A percentile compares a stretch with the other conserved stretches of the same genome.
Evolutionary conservation across 345 rosid genomes (phyloP).

Genomic region (Salix koriyanagi): DNA sequence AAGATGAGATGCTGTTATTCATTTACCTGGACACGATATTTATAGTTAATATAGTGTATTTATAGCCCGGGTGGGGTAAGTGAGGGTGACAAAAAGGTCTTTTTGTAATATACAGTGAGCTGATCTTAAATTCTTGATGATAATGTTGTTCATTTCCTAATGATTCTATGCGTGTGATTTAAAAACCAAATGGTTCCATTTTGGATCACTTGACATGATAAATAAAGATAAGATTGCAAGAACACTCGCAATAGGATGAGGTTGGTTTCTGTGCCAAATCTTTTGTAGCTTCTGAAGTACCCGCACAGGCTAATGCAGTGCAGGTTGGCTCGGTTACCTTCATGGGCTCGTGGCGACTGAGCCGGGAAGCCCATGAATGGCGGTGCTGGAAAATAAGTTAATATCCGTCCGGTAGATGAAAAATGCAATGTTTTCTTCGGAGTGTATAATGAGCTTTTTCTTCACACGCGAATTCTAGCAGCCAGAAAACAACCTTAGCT

Average conservation of each 20-base stretch:
- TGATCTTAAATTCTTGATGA: background rate
- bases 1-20: background rate
- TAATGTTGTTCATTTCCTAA: background rate
- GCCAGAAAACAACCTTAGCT: too few relatives aligned
- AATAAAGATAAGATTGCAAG: background rate
- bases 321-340: too few relatives aligned
- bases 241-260: background rate
- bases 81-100: background rate
- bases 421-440: too few relatives aligned
- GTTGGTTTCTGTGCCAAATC: background rate
- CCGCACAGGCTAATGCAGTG: too few relatives aligned
- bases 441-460: too few relatives aligned
- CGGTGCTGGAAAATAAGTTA: too few relatives aligned
- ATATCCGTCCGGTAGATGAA: too few relatives aligned
- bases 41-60: constrained; percentile 5
- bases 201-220: background rate
- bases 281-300: background rate
- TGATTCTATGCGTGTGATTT: too few relatives aligned
- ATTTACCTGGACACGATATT: background rate
- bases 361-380: too few relatives aligned
- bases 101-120: background rate
- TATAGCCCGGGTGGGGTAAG: background rate
- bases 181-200: too few relatives aligned
- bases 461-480: too few relatives aligned
- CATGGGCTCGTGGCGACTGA: too few relatives aligned